Evolutionary conservation across 2,329 filamentous ascomycete species (phyloP).

Genomic region (Aspergillus uvarum): DNA sequence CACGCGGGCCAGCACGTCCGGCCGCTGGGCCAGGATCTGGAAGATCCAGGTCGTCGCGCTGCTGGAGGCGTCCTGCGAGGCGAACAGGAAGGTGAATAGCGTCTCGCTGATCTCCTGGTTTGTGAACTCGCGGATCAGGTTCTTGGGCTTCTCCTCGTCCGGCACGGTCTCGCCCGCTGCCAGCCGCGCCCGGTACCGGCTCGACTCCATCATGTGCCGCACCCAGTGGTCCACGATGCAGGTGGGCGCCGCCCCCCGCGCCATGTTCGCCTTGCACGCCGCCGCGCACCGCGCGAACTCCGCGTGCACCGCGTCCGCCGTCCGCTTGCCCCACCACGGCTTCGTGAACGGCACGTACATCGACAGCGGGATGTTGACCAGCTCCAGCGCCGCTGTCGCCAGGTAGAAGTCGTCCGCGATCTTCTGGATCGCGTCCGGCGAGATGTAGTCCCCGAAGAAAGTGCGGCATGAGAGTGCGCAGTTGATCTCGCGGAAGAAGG

Average conservation of each 20-base stretch:
- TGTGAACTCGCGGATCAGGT: conserved; percentile 53
- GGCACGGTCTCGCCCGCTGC: conserved; percentile 60
- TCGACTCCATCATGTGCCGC: conserved; percentile 75
- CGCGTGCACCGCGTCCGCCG: conserved; percentile 75
- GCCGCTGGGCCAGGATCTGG: conserved; percentile 53
- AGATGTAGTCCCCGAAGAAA: conserved; percentile 87
- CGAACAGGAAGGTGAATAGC: conserved; percentile 56
- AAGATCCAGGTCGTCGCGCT: conserved; percentile 56
- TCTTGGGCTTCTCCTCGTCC: conserved; percentile 48
- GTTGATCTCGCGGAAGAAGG: conserved; percentile 82
- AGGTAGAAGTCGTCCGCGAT: conserved; percentile 91
- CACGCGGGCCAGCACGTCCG: conserved; percentile 49
- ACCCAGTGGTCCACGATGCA: conserved; percentile 93
- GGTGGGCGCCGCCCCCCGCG: conserved; percentile 70
- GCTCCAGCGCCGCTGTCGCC: conserved; percentile 83
- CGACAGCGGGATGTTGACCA: conserved; percentile 77
- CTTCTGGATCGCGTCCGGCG: conserved; percentile 79
- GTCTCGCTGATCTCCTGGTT: conserved; percentile 53
- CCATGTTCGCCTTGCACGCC: conserved; percentile 82
- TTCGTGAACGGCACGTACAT: conserved; percentile 87
- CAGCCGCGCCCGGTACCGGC: conserved; percentile 69
- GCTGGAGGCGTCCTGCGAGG: conserved; percentile 55
- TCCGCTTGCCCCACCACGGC: conserved; percentile 88
- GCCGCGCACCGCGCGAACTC: conserved; percentile 83
- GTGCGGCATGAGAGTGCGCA: conserved; percentile 85